Conservation (phyloP, 129 eudicot species). For the Helichrysum umbraculigerum region DNA sequence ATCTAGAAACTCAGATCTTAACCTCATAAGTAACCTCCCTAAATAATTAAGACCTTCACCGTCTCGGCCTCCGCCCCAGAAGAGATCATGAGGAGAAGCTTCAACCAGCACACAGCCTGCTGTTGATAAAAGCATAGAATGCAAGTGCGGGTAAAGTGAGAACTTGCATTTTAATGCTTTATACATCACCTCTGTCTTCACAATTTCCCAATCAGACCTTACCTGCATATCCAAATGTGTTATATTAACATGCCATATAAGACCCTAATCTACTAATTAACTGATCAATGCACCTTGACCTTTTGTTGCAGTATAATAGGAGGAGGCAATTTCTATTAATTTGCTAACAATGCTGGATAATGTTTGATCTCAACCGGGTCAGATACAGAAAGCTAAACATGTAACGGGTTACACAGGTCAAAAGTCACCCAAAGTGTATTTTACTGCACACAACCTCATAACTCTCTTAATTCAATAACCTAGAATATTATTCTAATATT, state of each 20-base stretch:
- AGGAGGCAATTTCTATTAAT: neutral
- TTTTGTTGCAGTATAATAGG: neutral
- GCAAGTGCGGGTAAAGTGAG: constrained; percentile 68
- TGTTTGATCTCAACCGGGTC: too few relatives aligned
- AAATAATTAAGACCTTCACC: constrained; percentile 97
- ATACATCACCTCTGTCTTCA: constrained; percentile 80
- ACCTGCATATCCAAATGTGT: constrained; percentile 47
- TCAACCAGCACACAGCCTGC: constrained; percentile 91
- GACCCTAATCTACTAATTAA: neutral
- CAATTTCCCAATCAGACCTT: constrained; percentile 73
- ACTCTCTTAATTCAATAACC: neutral
- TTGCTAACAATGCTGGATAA: neutral
- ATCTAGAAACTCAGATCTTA: constrained; percentile 80
- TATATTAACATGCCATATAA: neutral
- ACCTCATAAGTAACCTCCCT: constrained; percentile 86
- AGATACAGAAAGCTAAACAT: too few relatives aligned
- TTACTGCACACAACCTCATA: neutral
- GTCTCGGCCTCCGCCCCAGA: constrained; percentile 99
- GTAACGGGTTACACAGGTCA: neutral
- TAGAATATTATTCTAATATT: too few relatives aligned
- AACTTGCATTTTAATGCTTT: constrained; percentile 80
- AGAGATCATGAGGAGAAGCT: constrained; percentile 97
- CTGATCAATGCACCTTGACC: neutral
- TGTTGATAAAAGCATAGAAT: constrained; percentile 75
- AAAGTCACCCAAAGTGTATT: neutral